Conservation (phyloP, 495 filamentous ascomycete genomes). For the Neurospora sp. region DNA sequence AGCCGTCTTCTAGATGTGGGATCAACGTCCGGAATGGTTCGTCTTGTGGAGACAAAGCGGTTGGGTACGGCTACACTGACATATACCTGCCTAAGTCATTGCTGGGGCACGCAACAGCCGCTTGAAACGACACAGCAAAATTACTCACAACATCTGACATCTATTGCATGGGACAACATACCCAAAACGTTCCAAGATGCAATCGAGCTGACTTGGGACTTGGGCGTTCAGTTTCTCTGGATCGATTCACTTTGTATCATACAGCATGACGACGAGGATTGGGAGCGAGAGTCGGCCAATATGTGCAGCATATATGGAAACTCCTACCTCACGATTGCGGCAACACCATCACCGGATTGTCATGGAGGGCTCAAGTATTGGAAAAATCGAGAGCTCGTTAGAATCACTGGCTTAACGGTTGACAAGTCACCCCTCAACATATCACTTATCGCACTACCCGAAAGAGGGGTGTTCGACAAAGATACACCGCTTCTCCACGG, state of each 20-base stretch:
- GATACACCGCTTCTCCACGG: not conserved
- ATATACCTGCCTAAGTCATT: not conserved
- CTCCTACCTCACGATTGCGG: conserved; percentile 12
- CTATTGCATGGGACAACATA: conserved; percentile 3
- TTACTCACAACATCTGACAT: not conserved
- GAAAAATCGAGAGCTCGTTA: not conserved
- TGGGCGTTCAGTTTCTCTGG: conserved; percentile 23
- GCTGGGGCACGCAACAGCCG: conserved; percentile 1
- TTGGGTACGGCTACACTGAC: not conserved
- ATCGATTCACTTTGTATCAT: conserved; percentile 28
- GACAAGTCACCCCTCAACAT: not conserved
- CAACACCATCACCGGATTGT: conserved; percentile 4
- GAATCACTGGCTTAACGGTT: not conserved
- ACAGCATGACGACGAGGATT: conserved; percentile 15
- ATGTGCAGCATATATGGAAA: conserved; percentile 20
- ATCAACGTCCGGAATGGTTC: not conserved
- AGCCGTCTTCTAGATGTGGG: not conserved
- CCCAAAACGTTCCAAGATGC: conserved; percentile 20
- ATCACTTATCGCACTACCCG: not conserved
- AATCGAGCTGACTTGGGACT: conserved; percentile 8
- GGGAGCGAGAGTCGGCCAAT: conserved; percentile 10
- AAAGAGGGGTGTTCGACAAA: rapidly evolving
- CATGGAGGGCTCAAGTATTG: not conserved
- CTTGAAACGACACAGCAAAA: not conserved
- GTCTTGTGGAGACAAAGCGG: not conserved